These are phyloP conservation scores for Bipolaris zeicola DNA, from an alignment of 2,329 filamentous ascomycete genomes.

Conservation along the genomic window DNA sequence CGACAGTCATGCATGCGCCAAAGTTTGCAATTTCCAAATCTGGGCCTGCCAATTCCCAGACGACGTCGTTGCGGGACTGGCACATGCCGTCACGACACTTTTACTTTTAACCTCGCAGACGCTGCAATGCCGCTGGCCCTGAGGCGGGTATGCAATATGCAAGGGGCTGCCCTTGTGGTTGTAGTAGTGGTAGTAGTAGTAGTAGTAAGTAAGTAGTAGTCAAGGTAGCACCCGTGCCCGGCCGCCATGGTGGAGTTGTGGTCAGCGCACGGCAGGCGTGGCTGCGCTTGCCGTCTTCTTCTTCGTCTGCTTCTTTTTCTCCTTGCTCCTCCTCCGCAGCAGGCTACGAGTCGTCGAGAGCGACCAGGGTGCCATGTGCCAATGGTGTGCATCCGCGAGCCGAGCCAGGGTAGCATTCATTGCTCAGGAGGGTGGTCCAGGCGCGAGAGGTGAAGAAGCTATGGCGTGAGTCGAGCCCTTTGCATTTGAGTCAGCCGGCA, in stretches of 20 bases:
- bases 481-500: slow-evolving; percentile 15
- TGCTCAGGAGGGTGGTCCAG: slow-evolving; percentile 19
- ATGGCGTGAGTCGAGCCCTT: slow-evolving; percentile 12
- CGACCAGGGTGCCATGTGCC: slow-evolving; percentile 48
- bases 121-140: slow-evolving; percentile 14
- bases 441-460: slow-evolving; percentile 3
- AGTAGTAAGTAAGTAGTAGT: background rate
- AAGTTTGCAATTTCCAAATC: slow-evolving; percentile 14
- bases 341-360: slow-evolving; percentile 22
- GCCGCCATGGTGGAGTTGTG: slow-evolving; percentile 15
- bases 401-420: slow-evolving; percentile 23
- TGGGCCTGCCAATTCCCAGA: slow-evolving; percentile 2
- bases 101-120: slow-evolving; percentile 16
- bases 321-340: slow-evolving; percentile 15
- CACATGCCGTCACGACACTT: slow-evolving; percentile 24
- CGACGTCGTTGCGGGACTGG: slow-evolving; percentile 1
- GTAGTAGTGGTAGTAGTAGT: background rate
- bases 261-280: slow-evolving; percentile 20
- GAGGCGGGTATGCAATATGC: slow-evolving; percentile 26
- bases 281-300: slow-evolving; percentile 12
- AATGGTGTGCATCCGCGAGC: slow-evolving; percentile 25
- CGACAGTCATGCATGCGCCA: slow-evolving; percentile 12
- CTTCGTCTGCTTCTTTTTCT: slow-evolving; percentile 14
- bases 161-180: slow-evolving; percentile 30
- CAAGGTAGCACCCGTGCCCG: slow-evolving; percentile 40